Conservation (phyloP, 768 basidiomycete genomes). For the Leucocoprinus sp. region DNA sequence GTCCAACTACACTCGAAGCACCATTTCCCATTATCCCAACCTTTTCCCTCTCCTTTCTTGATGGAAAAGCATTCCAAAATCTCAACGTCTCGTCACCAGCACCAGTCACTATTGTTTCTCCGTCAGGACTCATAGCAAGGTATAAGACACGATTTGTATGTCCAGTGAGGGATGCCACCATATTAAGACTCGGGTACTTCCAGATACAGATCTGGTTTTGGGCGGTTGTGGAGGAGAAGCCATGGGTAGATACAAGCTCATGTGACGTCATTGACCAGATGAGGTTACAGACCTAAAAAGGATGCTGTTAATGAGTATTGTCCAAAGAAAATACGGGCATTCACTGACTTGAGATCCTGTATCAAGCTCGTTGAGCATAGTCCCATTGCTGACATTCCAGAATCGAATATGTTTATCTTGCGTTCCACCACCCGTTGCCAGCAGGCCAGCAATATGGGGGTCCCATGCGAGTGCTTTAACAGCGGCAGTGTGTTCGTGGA, state of each 20-base stretch:
- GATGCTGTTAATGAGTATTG: not conserved
- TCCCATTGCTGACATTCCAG: conserved; percentile 90
- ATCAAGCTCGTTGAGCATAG: conserved; percentile 79
- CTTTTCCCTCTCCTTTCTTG: conserved; percentile 40
- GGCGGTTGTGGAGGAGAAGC: conserved; percentile 86
- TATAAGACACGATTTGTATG: conserved; percentile 94
- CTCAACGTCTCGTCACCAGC: conserved; percentile 95
- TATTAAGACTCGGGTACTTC: conserved; percentile 89
- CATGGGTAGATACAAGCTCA: conserved; percentile 96
- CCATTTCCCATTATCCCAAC: not conserved
- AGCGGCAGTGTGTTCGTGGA: conserved; percentile 93
- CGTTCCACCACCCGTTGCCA: conserved; percentile 97
- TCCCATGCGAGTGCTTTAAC: conserved; percentile 99
- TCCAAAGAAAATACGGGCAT: no score
- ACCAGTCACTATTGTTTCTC: conserved; percentile 96
- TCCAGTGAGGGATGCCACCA: conserved; percentile 91
- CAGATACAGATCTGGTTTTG: conserved; percentile 97
- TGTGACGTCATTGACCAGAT: conserved; percentile 95
- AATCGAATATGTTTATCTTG: conserved; percentile 97
- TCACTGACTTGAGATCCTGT: conserved; percentile 89
- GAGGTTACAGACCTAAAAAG: conserved; percentile 91
- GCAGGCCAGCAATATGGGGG: conserved; percentile 82
- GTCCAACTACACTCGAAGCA: not conserved
- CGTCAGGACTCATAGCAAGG: conserved; percentile 96
- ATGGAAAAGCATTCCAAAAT: conserved; percentile 97